A percentile compares a stretch with the other conserved stretches of the same genome.
Evolutionary conservation across 805 yeast species (phyloP).

Genomic region (Candida berthetii): DNA sequence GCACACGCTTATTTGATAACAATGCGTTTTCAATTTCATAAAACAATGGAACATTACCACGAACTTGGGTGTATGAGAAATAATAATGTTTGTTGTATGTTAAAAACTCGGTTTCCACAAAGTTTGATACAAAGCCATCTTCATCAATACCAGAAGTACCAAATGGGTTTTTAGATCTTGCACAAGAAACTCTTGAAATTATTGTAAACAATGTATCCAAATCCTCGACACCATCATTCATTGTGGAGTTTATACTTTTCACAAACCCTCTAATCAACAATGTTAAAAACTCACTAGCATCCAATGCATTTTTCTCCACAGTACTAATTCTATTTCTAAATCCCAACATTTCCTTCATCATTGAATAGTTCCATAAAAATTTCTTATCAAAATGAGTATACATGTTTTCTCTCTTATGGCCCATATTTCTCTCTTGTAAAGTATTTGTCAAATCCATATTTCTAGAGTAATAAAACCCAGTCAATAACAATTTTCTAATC

Average conservation of each 20-base stretch:
- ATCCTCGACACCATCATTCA: slow-evolving; percentile 8
- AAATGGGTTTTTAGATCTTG: slow-evolving; percentile 81
- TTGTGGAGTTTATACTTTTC: slow-evolving; percentile 43
- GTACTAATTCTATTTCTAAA: slow-evolving; percentile 65
- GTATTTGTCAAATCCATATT: slow-evolving; percentile 85
- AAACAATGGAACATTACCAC: slow-evolving; percentile 91
- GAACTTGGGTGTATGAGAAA: slow-evolving; percentile 75
- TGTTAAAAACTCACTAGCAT: slow-evolving; percentile 65
- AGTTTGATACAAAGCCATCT: slow-evolving; percentile 87
- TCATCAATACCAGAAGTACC: slow-evolving; percentile 88
- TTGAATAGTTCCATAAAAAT: slow-evolving; percentile 86
- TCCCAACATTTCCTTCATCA: slow-evolving; percentile 71
- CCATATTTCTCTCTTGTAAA: slow-evolving; percentile 60
- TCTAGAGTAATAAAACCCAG: slow-evolving; percentile 86
- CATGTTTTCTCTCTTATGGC: slow-evolving; percentile 25
- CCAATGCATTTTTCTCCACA: slow-evolving; percentile 52
- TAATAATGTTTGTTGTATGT: slow-evolving; percentile 41
- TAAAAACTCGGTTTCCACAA: slow-evolving; percentile 84
- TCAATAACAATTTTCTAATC: slow-evolving; percentile 63
- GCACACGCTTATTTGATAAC: slow-evolving; percentile 73
- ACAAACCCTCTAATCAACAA: slow-evolving; percentile 92
- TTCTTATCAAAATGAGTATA: slow-evolving; percentile 56
- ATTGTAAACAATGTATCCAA: slow-evolving; percentile 49
- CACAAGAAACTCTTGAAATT: slow-evolving; percentile 86
- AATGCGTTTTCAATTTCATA: slow-evolving; percentile 85